Percentiles rank a stretch among this genome's conserved stretches.
Evolutionary conservation across 257 asterid species (phyloP).

Genomic region (Solanum stenotomum): DNA sequence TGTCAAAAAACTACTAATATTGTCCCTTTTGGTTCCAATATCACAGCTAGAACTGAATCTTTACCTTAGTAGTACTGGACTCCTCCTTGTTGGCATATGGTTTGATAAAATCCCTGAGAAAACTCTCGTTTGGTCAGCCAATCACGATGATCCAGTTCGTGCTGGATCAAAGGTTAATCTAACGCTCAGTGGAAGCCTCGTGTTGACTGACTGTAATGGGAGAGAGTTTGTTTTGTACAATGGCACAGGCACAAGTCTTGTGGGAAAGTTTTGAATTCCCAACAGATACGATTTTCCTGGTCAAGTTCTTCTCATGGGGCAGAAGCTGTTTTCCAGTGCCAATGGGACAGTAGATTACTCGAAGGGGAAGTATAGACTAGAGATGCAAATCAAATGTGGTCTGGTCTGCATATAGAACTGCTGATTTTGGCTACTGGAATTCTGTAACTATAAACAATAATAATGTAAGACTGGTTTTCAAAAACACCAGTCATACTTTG

Average conservation of each 20-base stretch:
- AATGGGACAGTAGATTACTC: background rate
- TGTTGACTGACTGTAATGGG: conserved; percentile 1
- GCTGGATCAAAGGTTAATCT: conserved; percentile 19
- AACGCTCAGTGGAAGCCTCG: background rate
- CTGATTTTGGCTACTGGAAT: background rate
- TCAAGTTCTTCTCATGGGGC: background rate
- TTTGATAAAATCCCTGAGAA: conserved; percentile 16
- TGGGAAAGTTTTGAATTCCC: conserved; percentile 29
- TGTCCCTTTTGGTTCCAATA: background rate
- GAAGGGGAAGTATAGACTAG: background rate
- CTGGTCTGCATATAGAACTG: background rate
- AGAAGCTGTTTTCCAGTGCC: background rate
- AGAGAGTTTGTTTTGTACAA: conserved; percentile 1
- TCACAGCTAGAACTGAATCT: background rate
- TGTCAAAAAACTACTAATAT: background rate
- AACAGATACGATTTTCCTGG: conserved; percentile 7
- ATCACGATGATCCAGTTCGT: conserved; percentile 13
- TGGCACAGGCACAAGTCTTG: background rate
- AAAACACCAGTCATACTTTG: background rate
- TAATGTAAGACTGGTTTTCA: background rate
- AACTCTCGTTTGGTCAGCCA: conserved; percentile 31
- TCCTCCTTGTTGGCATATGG: conserved; percentile 32
- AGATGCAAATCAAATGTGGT: background rate
- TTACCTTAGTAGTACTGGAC: background rate
- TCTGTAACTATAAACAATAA: background rate